Evolutionary conservation across 2,329 filamentous ascomycete species (phyloP), one percentile per base, ranked within the genome.

Genomic region (Paracorniculantispora psalliotae): DNA sequence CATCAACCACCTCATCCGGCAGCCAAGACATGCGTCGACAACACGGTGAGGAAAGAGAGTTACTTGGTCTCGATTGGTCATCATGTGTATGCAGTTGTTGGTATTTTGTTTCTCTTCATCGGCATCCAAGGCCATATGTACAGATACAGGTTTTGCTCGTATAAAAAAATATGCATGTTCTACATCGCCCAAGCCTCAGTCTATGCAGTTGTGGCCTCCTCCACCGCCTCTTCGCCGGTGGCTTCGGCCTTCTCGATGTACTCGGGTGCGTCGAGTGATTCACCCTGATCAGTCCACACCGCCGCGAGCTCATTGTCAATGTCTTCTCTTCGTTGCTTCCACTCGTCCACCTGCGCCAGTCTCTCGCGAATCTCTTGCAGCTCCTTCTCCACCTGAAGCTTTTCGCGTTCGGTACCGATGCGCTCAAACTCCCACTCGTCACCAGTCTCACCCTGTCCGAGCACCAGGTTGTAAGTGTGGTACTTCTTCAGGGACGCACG

Each of bases 401-500:
- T 96, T 78, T 99, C 94, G 61, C 89, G 85, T 69, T 92, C 91
- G 0, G 92, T 97, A 60, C 94, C 94, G 65, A 99, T 97, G 59
- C 91, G 86, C 72, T 97, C 90, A 72, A 96, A 90, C 64, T 93
- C 88, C 91, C 94, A 97, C 67, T 89, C 89, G 57, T 90, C 88
- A n/a, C 89, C 91, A 53, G 86, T 82, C 17, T 90, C 85, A 54
- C 92, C 93, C 61, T 89, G 77, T 28, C 92, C 92, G 4, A 99
- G 84, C 3, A 87, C 88, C 10, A 99, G 85, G 66, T 96, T 96
- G 74, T 87, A 97, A 0, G 87, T 92, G 75, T 99, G 94, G 69
- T 97, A 97, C 69, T 93, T 92, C 74, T 97, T 97, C 60, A 99
- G 81, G 23, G 91, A 96, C 15, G 91, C 93, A 46, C 94, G 88